A percentile compares a stretch with the other conserved stretches of the same genome.
Conservation (phyloP, 2,329 filamentous ascomycete genomes). For the Stemphylium vesicarium region DNA sequence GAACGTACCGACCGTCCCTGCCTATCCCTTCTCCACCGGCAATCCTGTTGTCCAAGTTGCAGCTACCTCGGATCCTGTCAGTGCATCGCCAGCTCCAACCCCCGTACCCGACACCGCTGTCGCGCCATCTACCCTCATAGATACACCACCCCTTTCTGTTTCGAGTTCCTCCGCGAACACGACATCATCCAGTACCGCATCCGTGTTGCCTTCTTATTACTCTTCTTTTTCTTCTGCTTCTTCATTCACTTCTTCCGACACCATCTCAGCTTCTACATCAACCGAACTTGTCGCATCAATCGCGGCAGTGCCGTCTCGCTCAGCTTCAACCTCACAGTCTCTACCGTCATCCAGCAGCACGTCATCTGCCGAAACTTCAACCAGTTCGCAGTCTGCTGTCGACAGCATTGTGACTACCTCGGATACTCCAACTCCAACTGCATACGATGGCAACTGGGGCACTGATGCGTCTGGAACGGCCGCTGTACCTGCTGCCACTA, state of each 20-base stretch:
- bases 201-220: background rate
- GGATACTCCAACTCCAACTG: constrained; percentile 12
- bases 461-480: constrained; percentile 26
- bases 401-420: constrained; percentile 20
- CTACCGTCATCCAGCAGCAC: constrained; percentile 17
- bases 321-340: constrained; percentile 11
- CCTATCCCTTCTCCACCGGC: constrained; percentile 43
- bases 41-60: constrained; percentile 14
- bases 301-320: constrained; percentile 7
- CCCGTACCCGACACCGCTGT: constrained; percentile 8
- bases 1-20: constrained; percentile 35
- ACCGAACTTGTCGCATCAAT: constrained; percentile 2
- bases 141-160: constrained; percentile 4
- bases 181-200: constrained; percentile 18
- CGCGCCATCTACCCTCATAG: constrained; percentile 2
- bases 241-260: background rate
- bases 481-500: constrained; percentile 20
- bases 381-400: constrained; percentile 13
- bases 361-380: constrained; percentile 16
- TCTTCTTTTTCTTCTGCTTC: background rate
- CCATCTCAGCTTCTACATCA: constrained; percentile 9
- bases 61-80: constrained; percentile 6
- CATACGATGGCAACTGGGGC: constrained; percentile 16
- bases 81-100: constrained; percentile 17
- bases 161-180: constrained; percentile 20